Percentiles rank a stretch among this genome's conserved stretches.
These are phyloP conservation scores for Fusarium nodosum DNA, from an alignment of 2,329 filamentous ascomycete genomes.

Conservation along the genomic window DNA sequence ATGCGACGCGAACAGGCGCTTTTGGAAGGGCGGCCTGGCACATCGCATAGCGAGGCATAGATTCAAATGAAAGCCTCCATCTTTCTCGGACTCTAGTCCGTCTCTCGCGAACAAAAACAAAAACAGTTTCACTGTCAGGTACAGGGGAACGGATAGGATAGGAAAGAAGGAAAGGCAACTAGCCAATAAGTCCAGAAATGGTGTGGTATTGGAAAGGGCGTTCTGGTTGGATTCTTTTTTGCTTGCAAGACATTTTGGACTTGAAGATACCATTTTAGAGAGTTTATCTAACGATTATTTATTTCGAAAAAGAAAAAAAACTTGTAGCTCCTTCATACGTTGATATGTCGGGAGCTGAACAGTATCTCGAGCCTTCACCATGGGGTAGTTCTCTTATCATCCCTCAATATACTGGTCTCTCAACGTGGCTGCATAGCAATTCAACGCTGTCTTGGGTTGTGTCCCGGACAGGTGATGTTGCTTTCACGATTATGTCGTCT, in stretches of 20 bases:
- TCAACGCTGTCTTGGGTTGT: slow-evolving; percentile 22
- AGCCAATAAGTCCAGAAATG: slow-evolving; percentile 19
- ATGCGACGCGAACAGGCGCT: slow-evolving; percentile 40
- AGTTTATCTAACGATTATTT: slow-evolving; percentile 39
- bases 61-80: slow-evolving; percentile 4
- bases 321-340: background rate
- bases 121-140: background rate
- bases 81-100: slow-evolving; percentile 6
- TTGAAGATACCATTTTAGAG: slow-evolving; percentile 41
- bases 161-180: slow-evolving; percentile 23
- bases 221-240: slow-evolving; percentile 34
- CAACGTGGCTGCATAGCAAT: slow-evolving; percentile 19
- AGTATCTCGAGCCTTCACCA: slow-evolving; percentile 16
- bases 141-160: slow-evolving; percentile 4
- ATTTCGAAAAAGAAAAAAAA: slow-evolving; percentile 6
- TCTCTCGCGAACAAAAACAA: slow-evolving; percentile 2
- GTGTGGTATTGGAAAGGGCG: slow-evolving; percentile 36
- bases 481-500: slow-evolving; percentile 24
- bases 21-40: slow-evolving; percentile 45
- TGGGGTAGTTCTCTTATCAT: slow-evolving; percentile 19
- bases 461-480: slow-evolving; percentile 30
- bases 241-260: slow-evolving; percentile 33
- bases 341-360: background rate
- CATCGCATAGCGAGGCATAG: slow-evolving; percentile 48
- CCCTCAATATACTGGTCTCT: slow-evolving; percentile 21